Conservation (phyloP, 2,329 filamentous ascomycete genomes). For the Fusarium globosum region DNA sequence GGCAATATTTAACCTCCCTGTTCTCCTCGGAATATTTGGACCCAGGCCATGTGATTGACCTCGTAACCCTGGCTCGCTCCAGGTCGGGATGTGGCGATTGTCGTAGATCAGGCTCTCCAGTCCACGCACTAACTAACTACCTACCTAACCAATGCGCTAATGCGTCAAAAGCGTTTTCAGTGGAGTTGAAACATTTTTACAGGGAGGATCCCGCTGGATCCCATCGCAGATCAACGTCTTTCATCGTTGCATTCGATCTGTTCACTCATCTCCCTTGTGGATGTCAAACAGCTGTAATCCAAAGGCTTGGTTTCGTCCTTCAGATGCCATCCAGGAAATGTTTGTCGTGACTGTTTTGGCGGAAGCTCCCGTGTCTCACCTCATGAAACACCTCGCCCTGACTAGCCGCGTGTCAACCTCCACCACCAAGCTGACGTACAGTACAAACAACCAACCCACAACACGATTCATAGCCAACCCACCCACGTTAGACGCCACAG, state of each 20-base stretch:
- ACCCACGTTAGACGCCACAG: conserved; percentile 17
- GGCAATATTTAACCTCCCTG: neutral
- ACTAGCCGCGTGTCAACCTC: conserved; percentile 32
- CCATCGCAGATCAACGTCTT: neutral
- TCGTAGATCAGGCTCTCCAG: neutral
- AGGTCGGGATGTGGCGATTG: conserved; percentile 14
- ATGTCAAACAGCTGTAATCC: too few relatives aligned
- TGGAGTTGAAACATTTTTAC: conserved; percentile 28
- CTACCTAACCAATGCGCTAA: conserved; percentile 13
- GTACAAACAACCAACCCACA: conserved; percentile 21
- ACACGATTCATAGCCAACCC: conserved; percentile 24
- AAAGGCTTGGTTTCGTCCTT: accelerated
- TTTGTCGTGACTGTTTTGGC: neutral
- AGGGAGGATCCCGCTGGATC: neutral
- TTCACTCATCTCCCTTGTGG: neutral
- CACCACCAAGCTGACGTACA: conserved; percentile 21
- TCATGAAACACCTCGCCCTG: neutral
- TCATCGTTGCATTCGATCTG: neutral
- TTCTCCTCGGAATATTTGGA: neutral
- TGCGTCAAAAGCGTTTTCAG: neutral
- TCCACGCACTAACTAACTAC: neutral
- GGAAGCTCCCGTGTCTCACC: neutral
- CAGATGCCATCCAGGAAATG: accelerated
- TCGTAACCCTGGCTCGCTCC: neutral
- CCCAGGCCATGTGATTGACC: neutral